These are phyloP conservation scores for Picea glauca DNA, from an alignment of 75 land plant genomes.

Conservation along the genomic window DNA sequence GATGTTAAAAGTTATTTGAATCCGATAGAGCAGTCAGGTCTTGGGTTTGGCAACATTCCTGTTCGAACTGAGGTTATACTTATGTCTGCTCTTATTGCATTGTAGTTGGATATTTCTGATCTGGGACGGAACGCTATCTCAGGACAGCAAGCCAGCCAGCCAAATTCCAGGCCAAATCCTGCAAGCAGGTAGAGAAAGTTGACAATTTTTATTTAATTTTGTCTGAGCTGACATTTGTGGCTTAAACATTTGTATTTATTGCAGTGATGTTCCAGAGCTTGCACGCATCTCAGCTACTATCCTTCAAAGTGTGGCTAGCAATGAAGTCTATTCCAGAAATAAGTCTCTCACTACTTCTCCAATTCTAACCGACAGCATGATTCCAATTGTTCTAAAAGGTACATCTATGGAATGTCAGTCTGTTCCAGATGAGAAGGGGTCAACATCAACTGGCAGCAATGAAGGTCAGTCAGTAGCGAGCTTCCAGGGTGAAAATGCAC, in stretches of 20 bases:
- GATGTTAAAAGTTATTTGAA: background rate
- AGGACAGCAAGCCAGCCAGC: constrained; percentile 26
- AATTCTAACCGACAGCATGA: background rate
- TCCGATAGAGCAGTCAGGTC: background rate
- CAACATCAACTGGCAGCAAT: background rate
- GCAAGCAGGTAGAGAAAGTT: constrained; percentile 4
- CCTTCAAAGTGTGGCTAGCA: background rate
- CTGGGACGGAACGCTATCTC: constrained; percentile 50
- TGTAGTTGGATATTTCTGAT: constrained; percentile 51
- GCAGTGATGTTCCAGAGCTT: constrained; percentile 1
- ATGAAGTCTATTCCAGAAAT: background rate
- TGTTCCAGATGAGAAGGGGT: constrained; percentile 3
- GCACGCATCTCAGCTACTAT: constrained; percentile 3
- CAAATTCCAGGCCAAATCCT: background rate
- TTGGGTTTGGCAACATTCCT: background rate
- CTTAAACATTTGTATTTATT: background rate
- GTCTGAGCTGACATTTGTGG: background rate
- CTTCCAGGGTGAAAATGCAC: background rate
- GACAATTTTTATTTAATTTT: background rate
- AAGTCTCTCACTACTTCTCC: background rate
- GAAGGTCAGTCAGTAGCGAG: background rate
- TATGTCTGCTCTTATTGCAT: background rate
- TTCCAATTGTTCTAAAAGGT: background rate
- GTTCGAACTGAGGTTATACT: background rate
- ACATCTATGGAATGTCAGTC: background rate